phyloP scores from a whole-genome alignment of 2,329 filamentous ascomycete genomes.

The Fusarium chlamydosporum region DNA sequence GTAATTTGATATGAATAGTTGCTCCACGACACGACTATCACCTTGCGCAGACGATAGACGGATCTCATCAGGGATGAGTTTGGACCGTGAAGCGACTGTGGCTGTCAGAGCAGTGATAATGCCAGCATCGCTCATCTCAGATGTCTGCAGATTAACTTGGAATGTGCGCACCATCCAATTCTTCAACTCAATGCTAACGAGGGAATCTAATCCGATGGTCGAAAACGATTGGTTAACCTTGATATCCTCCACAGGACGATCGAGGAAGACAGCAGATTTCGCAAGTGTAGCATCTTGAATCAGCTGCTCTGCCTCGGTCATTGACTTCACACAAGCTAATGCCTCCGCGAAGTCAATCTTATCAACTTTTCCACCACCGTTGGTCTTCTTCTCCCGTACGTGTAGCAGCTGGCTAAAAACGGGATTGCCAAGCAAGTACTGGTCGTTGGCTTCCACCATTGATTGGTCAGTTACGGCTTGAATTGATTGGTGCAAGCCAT shows the following conservation, averaged over 20 bases:
- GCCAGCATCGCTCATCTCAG: conserved; percentile 12
- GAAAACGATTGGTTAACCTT: conserved; percentile 3
- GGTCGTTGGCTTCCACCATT: conserved; percentile 17
- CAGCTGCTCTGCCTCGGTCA: conserved; percentile 3
- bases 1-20: not conserved
- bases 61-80: conserved; percentile 1
- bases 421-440: conserved; percentile 10
- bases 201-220: conserved; percentile 8
- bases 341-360: conserved; percentile 10
- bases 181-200: conserved; percentile 21
- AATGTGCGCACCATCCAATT: conserved; percentile 27
- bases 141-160: conserved; percentile 21
- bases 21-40: not conserved
- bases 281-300: conserved; percentile 11
- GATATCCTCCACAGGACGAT: conserved; percentile 8
- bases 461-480: conserved; percentile 10
- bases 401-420: conserved; percentile 3
- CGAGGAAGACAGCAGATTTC: conserved; percentile 20
- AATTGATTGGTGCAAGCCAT: conserved; percentile 7
- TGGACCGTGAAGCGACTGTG: conserved; percentile 7
- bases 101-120: conserved; percentile 13
- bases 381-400: not conserved
- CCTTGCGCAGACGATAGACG: not conserved
- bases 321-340: conserved; percentile 1
- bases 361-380: not conserved